Conservation (phyloP, 306 rosid species). For the Acacia melanoxylon region DNA sequence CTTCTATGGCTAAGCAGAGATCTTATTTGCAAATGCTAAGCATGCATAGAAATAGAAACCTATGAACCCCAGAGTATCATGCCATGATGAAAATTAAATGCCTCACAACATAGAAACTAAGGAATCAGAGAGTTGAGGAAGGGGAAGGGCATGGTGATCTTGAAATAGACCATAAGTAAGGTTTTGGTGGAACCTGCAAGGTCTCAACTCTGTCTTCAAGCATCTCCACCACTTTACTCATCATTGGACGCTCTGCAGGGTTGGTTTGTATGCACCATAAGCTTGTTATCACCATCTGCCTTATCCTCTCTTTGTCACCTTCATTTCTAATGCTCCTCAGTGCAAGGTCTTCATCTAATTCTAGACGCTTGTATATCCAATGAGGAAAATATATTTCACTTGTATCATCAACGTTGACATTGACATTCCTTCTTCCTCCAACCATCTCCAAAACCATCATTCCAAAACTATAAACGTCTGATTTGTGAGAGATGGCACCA, state of each 20-base stretch:
- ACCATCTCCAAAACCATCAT: background rate
- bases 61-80: too few relatives aligned
- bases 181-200: conserved; percentile 36
- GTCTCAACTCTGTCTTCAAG: conserved; percentile 31
- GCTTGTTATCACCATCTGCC: conserved; percentile 33
- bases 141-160: too few relatives aligned
- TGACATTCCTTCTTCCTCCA: conserved; percentile 21
- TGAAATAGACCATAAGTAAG: too few relatives aligned
- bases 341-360: conserved; percentile 19
- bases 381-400: conserved; percentile 33
- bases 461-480: background rate
- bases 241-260: conserved; percentile 18
- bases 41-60: background rate
- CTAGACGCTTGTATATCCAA: conserved; percentile 41
- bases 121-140: too few relatives aligned
- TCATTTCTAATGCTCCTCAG: background rate
- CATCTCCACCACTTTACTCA: conserved; percentile 36
- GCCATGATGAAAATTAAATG: too few relatives aligned
- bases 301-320: conserved; percentile 28
- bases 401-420: background rate
- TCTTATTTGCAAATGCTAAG: background rate
- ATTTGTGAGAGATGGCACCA: conserved; percentile 18
- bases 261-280: conserved; percentile 20
- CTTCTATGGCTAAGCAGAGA: background rate
- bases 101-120: too few relatives aligned